Percentiles rank a stretch among this genome's conserved stretches.
phyloP scores from a whole-genome alignment of 2,329 filamentous ascomycete genomes.

The Pleochaeta shiraiana region DNA sequence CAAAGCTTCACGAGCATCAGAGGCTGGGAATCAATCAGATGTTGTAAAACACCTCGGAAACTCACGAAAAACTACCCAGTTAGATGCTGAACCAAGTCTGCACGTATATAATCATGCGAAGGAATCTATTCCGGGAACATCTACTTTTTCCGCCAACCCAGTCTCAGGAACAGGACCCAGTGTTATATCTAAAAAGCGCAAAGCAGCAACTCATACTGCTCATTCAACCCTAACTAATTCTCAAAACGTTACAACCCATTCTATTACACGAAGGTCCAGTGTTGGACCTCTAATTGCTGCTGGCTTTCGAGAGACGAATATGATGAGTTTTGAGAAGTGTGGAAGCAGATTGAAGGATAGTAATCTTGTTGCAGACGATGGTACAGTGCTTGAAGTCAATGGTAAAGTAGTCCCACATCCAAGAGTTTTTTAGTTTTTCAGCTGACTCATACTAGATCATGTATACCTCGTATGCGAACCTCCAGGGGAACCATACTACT shows the following conservation, averaged over 20 bases:
- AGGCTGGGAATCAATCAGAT: conserved; percentile 8
- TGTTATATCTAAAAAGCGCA: conserved; percentile 57
- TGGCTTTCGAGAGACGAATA: conserved; percentile 42
- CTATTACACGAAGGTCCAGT: conserved; percentile 9
- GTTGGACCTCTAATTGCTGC: conserved; percentile 8
- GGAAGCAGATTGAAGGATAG: conserved; percentile 49
- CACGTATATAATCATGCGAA: conserved; percentile 19
- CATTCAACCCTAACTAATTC: conserved; percentile 7
- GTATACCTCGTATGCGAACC: conserved; percentile 96
- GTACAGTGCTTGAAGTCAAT: conserved; percentile 61
- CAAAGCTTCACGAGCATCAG: conserved; percentile 28
- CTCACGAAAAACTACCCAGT: conserved; percentile 21
- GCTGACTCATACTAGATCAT: conserved; percentile 33
- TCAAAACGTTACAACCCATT: conserved; percentile 7
- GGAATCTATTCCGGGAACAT: conserved; percentile 32
- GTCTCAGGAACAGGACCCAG: conserved; percentile 17
- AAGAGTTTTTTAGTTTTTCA: neutral
- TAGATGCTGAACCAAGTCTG: conserved; percentile 14
- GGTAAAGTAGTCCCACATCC: conserved; percentile 34
- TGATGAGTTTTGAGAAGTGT: conserved; percentile 68
- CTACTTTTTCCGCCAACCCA: conserved; percentile 31
- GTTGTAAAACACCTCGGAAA: conserved; percentile 11
- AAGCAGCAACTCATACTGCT: conserved; percentile 24
- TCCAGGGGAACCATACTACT: conserved; percentile 91
- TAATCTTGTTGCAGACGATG: conserved; percentile 73